These are phyloP conservation scores for Fragilaria radians DNA, from an alignment of 108 stramenopile species.

Conservation along the genomic window DNA sequence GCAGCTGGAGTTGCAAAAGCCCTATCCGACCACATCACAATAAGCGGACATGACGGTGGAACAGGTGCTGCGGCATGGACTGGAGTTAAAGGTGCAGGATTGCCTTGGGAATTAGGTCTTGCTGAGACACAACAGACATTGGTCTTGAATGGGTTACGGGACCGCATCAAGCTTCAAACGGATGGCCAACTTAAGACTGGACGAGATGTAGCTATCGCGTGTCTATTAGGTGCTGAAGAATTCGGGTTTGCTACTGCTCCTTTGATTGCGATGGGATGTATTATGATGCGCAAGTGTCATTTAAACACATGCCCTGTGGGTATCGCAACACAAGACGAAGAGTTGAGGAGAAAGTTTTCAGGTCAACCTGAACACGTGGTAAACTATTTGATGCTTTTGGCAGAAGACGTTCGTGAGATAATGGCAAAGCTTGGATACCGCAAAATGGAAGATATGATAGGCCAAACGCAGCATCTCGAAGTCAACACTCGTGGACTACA, in stretches of 20 bases:
- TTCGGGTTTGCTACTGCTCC: conserved; percentile 92
- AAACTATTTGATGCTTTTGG: conserved; percentile 94
- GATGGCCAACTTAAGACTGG: conserved; percentile 95
- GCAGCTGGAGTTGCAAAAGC: conserved; percentile 97
- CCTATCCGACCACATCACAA: conserved; percentile 89
- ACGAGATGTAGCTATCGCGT: conserved; percentile 91
- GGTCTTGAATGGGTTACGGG: conserved; percentile 87
- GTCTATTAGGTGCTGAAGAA: conserved; percentile 90
- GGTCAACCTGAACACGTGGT: conserved; percentile 97
- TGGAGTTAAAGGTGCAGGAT: conserved; percentile 87
- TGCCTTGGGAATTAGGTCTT: conserved; percentile 95
- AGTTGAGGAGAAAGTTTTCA: conserved; percentile 89
- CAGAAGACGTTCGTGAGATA: conserved; percentile 92
- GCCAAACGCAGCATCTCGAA: conserved; percentile 91
- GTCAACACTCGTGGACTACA: conserved; percentile 82
- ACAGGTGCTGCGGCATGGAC: conserved; percentile 96
- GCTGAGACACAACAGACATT: conserved; percentile 95
- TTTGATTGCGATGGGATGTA: conserved; percentile 92
- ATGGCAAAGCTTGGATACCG: conserved; percentile 95
- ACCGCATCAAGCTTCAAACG: conserved; percentile 87
- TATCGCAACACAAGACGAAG: conserved; percentile 96
- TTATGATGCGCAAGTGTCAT: conserved; percentile 97
- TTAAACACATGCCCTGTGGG: conserved; percentile 96
- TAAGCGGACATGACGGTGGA: conserved; percentile 93
- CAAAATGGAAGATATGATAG: conserved; percentile 92